A percentile compares a stretch with the other conserved stretches of the same genome.
Evolutionary conservation across 345 rosid species (phyloP).

Genomic region (Stellera chamaejasme): DNA sequence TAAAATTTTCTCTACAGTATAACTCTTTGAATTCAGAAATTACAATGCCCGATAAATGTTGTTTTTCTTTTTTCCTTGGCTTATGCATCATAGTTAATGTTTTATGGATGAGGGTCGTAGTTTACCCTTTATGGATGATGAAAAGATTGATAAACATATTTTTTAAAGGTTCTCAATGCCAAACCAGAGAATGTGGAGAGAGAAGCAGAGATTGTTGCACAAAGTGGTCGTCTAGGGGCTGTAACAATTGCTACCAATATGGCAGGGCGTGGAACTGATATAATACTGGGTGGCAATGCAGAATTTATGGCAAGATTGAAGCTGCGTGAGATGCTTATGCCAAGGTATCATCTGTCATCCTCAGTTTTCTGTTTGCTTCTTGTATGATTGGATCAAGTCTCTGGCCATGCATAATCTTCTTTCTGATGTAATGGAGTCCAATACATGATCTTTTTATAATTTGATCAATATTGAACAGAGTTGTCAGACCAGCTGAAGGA

Average conservation of each 20-base stretch:
- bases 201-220: conserved; percentile 99
- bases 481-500: conserved; percentile 71
- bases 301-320: conserved; percentile 98
- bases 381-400: too few species aligned
- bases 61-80: background rate
- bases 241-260: conserved; percentile 98
- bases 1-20: conserved; percentile 15
- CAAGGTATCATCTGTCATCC: conserved; percentile 47
- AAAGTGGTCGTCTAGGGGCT: conserved; percentile 95
- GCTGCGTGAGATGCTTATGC: conserved; percentile 97
- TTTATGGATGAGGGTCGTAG: conserved; percentile 2
- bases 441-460: conserved; percentile 3
- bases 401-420: conserved; percentile 10
- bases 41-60: background rate
- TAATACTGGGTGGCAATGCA: conserved; percentile 94
- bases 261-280: conserved; percentile 99
- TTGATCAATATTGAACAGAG: conserved; percentile 36
- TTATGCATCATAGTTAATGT: background rate
- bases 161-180: conserved; percentile 84
- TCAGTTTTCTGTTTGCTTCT: conserved; percentile 4
- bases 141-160: conserved; percentile 15
- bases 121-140: background rate
- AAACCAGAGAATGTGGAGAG: conserved; percentile 99
- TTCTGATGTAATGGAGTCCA: conserved; percentile 2
- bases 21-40: too few species aligned